Conservation (phyloP, 139 green algal genomes). For the Zygnema cylindricum region DNA sequence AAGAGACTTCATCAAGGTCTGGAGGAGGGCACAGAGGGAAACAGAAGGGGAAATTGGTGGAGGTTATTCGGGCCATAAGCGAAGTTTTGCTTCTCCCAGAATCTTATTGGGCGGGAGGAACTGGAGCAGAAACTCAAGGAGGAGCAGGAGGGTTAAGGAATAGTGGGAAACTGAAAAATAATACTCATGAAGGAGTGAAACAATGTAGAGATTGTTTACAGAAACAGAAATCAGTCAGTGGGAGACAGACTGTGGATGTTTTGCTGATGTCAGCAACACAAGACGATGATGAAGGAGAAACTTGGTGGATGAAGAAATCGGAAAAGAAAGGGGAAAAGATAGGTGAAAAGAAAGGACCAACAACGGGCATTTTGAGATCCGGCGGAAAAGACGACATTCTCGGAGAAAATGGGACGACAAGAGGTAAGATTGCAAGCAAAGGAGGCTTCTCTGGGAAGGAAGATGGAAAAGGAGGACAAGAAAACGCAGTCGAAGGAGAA, state of each 20-base stretch:
- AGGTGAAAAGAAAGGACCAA: too few species aligned
- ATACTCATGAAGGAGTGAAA: too few species aligned
- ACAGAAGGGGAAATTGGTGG: neutral
- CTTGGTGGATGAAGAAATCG: neutral
- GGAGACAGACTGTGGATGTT: neutral
- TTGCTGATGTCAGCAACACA: too few species aligned
- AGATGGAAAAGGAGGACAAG: too few species aligned
- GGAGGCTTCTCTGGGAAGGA: too few species aligned
- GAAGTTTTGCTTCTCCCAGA: neutral
- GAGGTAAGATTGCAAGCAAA: neutral
- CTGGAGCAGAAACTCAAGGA: neutral
- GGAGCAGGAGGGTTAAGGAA: neutral
- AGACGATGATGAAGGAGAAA: constrained; percentile 13
- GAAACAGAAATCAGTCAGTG: too few species aligned
- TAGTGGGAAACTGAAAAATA: too few species aligned
- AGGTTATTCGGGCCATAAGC: neutral
- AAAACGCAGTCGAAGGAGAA: too few species aligned
- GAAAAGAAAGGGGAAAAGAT: neutral
- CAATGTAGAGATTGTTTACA: neutral
- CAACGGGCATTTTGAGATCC: too few species aligned
- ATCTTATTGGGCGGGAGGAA: neutral
- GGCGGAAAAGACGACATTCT: too few species aligned
- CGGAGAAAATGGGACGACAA: neutral
- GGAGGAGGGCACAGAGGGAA: neutral
- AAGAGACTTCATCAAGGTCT: too few species aligned